Percentiles rank a stretch among this genome's conserved stretches.
Conservation (phyloP, 2,329 filamentous ascomycete genomes). For the Curvularia verruculosa region DNA sequence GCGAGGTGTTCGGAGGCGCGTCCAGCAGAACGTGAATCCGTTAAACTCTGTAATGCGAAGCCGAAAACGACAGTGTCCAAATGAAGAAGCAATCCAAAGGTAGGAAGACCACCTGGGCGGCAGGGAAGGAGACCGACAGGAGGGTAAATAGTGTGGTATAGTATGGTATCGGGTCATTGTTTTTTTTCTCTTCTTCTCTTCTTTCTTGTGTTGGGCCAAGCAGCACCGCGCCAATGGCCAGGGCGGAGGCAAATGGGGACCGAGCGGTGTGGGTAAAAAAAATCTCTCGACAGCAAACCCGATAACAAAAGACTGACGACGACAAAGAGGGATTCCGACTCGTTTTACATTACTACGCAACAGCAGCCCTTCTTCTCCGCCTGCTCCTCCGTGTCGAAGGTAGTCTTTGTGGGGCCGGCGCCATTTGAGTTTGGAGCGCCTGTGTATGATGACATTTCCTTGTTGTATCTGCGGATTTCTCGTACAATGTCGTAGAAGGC, state of each 20-base stretch:
- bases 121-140: constrained; percentile 39
- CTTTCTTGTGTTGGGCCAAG: constrained; percentile 26
- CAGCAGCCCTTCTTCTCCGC: constrained; percentile 77
- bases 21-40: constrained; percentile 36
- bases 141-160: constrained; percentile 42
- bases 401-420: constrained; percentile 55
- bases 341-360: constrained; percentile 83
- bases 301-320: constrained; percentile 12
- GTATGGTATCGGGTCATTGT: constrained; percentile 44
- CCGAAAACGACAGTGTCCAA: constrained; percentile 36
- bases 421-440: constrained; percentile 66
- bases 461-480: constrained; percentile 97
- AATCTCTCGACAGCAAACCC: constrained; percentile 23
- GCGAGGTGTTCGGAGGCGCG: constrained; percentile 30
- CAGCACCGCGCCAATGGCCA: constrained; percentile 31
- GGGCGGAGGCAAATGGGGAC: constrained; percentile 32
- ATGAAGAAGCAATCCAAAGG: constrained; percentile 18
- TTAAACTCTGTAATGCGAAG: constrained; percentile 33
- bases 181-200: too few relatives aligned
- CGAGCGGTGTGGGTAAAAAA: constrained; percentile 28
- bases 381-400: constrained; percentile 79
- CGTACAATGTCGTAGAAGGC: constrained; percentile 98
- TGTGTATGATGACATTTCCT: constrained; percentile 90
- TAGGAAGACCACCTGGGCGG: constrained; percentile 20
- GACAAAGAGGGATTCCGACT: constrained; percentile 11